Conservation (phyloP, 2,329 filamentous ascomycete genomes). For the Blastomyces gilchristii region DNA sequence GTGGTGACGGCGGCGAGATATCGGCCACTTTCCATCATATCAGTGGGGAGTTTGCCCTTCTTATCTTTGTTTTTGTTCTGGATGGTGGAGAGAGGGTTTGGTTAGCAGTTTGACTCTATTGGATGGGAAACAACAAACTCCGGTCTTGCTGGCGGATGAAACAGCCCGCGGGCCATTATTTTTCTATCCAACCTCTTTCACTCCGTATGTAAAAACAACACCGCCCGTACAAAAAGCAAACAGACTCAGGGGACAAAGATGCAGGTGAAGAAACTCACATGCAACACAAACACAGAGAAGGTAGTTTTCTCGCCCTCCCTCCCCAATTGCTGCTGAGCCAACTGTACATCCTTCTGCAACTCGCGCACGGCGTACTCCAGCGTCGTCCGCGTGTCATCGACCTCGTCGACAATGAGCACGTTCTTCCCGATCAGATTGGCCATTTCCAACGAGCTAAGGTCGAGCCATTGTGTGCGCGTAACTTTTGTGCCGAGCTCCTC, state of each 20-base stretch:
- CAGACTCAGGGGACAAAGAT: background rate
- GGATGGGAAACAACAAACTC: background rate
- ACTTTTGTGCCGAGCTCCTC: slow-evolving; percentile 87
- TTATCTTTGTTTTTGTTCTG: slow-evolving; percentile 96
- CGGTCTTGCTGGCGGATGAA: background rate
- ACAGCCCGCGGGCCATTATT: background rate
- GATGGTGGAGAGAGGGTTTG: slow-evolving; percentile 11
- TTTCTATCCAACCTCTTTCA: background rate
- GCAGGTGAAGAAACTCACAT: slow-evolving; percentile 50
- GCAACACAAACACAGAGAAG: slow-evolving; percentile 91
- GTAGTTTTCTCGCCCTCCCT: slow-evolving; percentile 62
- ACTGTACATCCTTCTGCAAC: slow-evolving; percentile 86
- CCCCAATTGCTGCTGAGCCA: slow-evolving; percentile 63
- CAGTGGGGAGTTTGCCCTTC: slow-evolving; percentile 72
- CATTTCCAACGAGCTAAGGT: slow-evolving; percentile 78
- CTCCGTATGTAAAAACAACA: background rate
- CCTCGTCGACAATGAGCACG: slow-evolving; percentile 87
- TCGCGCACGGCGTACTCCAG: slow-evolving; percentile 89
- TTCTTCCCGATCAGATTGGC: slow-evolving; percentile 82
- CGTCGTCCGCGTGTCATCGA: slow-evolving; percentile 89
- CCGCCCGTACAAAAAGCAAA: background rate
- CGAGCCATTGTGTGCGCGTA: slow-evolving; percentile 95
- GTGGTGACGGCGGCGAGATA: slow-evolving; percentile 84
- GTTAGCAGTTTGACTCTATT: slow-evolving; percentile 8
- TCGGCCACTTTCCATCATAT: slow-evolving; percentile 61